These are phyloP conservation scores for Escovopsis weberi DNA, from an alignment of 2,329 filamentous ascomycete species.

Conservation along the genomic window DNA sequence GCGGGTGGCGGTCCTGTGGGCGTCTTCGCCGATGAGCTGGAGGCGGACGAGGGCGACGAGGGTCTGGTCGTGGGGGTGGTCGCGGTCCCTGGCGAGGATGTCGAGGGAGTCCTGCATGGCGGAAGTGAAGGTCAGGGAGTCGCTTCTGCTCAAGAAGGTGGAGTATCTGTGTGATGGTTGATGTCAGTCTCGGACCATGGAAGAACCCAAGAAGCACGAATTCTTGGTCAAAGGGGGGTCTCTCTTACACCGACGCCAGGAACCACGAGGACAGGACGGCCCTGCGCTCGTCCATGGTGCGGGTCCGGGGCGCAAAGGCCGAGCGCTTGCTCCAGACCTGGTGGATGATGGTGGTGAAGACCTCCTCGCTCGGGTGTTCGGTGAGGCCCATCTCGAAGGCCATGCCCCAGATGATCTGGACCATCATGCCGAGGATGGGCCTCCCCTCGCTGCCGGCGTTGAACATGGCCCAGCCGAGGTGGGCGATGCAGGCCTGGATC, in stretches of 20 bases:
- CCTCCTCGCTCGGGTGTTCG: conserved; percentile 20
- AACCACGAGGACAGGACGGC: conserved; percentile 33
- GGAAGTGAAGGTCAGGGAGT: conserved; percentile 40
- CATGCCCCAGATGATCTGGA: conserved; percentile 27
- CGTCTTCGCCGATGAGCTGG: conserved; percentile 27
- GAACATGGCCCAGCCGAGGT: conserved; percentile 28
- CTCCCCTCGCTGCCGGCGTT: conserved; percentile 22
- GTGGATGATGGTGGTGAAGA: conserved; percentile 21
- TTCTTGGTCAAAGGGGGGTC: too few species aligned
- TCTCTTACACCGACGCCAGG: conserved; percentile 21
- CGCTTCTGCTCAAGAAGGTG: conserved; percentile 30
- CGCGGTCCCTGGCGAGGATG: conserved; percentile 27
- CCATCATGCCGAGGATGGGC: conserved; percentile 29
- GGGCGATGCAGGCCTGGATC: conserved; percentile 33
- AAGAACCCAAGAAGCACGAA: too few species aligned
- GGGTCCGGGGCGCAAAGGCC: conserved; percentile 14
- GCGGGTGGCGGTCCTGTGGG: conserved; percentile 16
- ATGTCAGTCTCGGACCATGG: too few species aligned
- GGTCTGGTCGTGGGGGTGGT: conserved; percentile 34
- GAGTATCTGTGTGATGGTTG: too few species aligned
- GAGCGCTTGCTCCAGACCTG: conserved; percentile 17
- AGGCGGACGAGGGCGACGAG: conserved; percentile 23
- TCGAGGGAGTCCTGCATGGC: conserved; percentile 44
- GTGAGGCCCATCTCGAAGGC: conserved; percentile 33
- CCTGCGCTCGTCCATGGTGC: conserved; percentile 35